Percentiles rank a stretch among this genome's conserved stretches.
phyloP scores from a whole-genome alignment of 2,329 filamentous ascomycete genomes.

The Dryadomyces quercivorus region DNA sequence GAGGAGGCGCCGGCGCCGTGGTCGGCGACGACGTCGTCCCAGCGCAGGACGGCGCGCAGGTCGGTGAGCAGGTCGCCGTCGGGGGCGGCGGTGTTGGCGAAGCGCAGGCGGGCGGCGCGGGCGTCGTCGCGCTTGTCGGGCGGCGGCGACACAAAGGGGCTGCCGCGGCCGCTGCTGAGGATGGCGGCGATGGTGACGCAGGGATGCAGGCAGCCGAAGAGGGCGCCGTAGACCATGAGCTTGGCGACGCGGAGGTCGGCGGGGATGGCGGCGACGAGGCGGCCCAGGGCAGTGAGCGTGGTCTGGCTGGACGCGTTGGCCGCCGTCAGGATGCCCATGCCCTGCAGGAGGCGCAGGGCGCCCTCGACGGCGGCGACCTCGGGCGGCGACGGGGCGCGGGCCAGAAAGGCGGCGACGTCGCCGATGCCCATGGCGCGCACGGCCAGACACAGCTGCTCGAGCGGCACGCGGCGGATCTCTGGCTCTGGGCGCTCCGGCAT shows the following conservation, averaged over 20 bases:
- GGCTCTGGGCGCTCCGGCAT: constrained; percentile 87
- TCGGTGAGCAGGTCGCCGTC: constrained; percentile 88
- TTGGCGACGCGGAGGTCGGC: constrained; percentile 89
- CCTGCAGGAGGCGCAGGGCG: constrained; percentile 62
- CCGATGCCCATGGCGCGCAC: constrained; percentile 89
- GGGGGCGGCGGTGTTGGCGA: constrained; percentile 55
- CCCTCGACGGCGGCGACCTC: constrained; percentile 75
- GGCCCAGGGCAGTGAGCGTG: constrained; percentile 70
- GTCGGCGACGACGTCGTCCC: constrained; percentile 55
- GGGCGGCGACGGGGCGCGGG: constrained; percentile 79
- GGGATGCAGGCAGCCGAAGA: constrained; percentile 84
- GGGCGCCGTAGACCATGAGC: constrained; percentile 86
- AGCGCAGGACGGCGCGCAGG: constrained; percentile 70
- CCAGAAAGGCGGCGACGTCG: constrained; percentile 71
- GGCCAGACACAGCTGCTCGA: constrained; percentile 89
- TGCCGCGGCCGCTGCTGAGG: constrained; percentile 53
- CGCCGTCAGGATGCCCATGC: constrained; percentile 74
- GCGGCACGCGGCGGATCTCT: constrained; percentile 81
- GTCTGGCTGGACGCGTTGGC: constrained; percentile 34
- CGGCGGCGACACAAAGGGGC: constrained; percentile 74
- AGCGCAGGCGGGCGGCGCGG: constrained; percentile 61
- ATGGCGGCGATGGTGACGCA: constrained; percentile 84
- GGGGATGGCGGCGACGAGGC: constrained; percentile 89
- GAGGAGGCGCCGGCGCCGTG: not conserved
- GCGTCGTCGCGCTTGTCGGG: constrained; percentile 73